Base-by-base conservation (phyloP, 2,329 filamentous ascomycete species). In the Calonectria fujianensis region DNA sequence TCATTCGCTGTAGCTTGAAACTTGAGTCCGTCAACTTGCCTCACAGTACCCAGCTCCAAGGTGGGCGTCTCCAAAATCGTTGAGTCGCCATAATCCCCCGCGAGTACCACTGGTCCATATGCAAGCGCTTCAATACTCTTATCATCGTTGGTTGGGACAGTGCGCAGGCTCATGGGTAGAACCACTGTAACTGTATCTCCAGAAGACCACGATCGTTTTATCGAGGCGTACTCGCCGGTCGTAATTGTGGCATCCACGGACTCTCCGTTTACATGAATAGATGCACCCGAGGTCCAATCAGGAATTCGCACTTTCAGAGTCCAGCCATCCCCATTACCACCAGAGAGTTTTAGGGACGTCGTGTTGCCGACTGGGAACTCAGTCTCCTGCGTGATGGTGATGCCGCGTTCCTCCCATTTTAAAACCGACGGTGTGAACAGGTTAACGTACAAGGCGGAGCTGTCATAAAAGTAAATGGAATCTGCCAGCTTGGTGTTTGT, bases 401-500 rank as follows among this genome's bases (percentile, higher is more conserved):
- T 81, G n/a, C 76, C 77, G 10, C 83, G 82, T 11, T 87, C 81
- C 0, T 82, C 80, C 88, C 88, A 90, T 20, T 81, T 83, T 16
- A 90, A 77, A 5, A 82, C 84, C 0, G 88, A 90, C 0, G 88
- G 85, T 0, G 85, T 86, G 74, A 89, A 90, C 2, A 90, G 79
- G 74, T 90, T 90, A 45, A 90, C 85, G 70, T 87, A 90, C 0
- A 90, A 82, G 0, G 84, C 83, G 0, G 82, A 81, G 35, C 82
- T 80, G 67, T 87, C 85, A 59, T 87, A 83, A 59, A 86, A 88
- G 82, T 90, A 90, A 69, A 90, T 87, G 0, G 88, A 89, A 76
- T 90, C 89, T 82, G 86, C 87, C 14, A 90, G 80, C 78, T 90
- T 90, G 0, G 89, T 90, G 77, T 90, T 90, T 0, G 87, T 89